Evolutionary conservation across 1,284 basidiomycete genomes (phyloP).

Genomic region (Cerioporus squamosus): DNA sequence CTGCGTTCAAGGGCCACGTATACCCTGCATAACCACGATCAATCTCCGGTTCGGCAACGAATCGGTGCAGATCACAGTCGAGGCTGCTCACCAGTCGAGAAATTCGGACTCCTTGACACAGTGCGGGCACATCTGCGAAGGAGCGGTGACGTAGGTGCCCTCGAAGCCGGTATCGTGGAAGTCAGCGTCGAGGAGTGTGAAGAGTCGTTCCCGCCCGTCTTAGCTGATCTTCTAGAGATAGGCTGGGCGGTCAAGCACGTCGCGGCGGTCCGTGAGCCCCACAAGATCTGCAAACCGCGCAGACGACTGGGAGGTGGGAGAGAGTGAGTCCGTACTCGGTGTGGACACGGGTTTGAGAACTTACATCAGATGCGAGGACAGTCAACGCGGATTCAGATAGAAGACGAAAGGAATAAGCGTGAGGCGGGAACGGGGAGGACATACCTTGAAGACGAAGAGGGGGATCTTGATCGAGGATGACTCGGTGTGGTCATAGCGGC

Average conservation of each 20-base stretch:
- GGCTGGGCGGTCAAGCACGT: neutral
- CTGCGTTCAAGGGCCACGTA: conserved; percentile 17
- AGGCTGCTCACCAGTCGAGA: conserved; percentile 15
- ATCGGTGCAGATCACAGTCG: too few species aligned
- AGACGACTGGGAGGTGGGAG: neutral
- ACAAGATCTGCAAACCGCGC: neutral
- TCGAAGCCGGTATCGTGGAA: neutral
- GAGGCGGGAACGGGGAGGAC: too few species aligned
- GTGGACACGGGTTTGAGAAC: too few species aligned
- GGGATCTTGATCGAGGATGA: too few species aligned
- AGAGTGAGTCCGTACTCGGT: neutral
- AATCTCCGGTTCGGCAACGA: too few species aligned
- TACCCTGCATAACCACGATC: conserved; percentile 2
- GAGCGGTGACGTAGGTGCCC: conserved; percentile 11
- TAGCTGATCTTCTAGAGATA: conserved; percentile 6
- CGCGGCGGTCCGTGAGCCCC: neutral
- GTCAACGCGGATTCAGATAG: too few species aligned
- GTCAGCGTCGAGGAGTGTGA: neutral
- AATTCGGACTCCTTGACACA: conserved; percentile 25
- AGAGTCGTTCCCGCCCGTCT: conserved; percentile 3
- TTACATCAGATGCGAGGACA: too few species aligned
- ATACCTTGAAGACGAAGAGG: too few species aligned
- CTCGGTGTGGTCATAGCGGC: too few species aligned
- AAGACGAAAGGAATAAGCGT: too few species aligned
- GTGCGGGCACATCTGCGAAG: conserved; percentile 8